phyloP scores from a whole-genome alignment of 176 grass and related monocot species.

The Zizania latifolia region DNA sequence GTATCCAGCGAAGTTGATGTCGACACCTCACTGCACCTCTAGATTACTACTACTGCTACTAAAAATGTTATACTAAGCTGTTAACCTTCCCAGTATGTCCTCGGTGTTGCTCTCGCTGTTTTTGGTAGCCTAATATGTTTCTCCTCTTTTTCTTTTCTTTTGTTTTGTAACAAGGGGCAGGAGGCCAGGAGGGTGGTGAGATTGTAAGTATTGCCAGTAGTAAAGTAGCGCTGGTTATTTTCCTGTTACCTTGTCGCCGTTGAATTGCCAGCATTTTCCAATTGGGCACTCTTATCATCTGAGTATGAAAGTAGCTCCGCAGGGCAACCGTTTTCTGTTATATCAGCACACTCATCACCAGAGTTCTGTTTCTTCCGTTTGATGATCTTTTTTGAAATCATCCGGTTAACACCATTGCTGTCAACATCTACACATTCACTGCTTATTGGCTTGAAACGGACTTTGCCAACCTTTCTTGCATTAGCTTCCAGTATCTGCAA shows the following conservation, averaged over 20 bases:
- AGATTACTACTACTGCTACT: conserved; percentile 30
- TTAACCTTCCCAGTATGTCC: conserved; percentile 23
- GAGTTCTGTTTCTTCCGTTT: conserved; percentile 58
- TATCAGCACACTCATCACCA: conserved; percentile 21
- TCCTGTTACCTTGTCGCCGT: conserved; percentile 23
- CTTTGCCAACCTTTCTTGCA: conserved; percentile 66
- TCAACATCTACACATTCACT: conserved; percentile 46
- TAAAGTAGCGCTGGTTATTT: conserved; percentile 35
- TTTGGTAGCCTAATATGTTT: conserved; percentile 32
- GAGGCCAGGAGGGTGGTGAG: conserved; percentile 19
- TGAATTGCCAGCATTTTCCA: conserved; percentile 42
- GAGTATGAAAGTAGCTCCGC: conserved; percentile 35
- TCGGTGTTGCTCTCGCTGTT: conserved; percentile 29
- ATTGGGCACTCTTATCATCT: conserved; percentile 16
- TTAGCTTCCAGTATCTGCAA: conserved; percentile 67
- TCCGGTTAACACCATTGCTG: conserved; percentile 43
- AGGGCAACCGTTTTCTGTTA: conserved; percentile 43
- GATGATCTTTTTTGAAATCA: conserved; percentile 56
- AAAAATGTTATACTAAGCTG: conserved; percentile 33
- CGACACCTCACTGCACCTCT: conserved; percentile 83
- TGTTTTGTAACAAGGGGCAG: conserved; percentile 20
- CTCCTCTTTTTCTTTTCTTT: conserved; percentile 34
- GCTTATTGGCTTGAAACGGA: conserved; percentile 69
- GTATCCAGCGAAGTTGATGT: conserved; percentile 47
- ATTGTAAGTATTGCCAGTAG: conserved; percentile 61